These are phyloP conservation scores for Pyrenula massariospora DNA, from an alignment of 495 filamentous ascomycete genomes.

Conservation along the genomic window DNA sequence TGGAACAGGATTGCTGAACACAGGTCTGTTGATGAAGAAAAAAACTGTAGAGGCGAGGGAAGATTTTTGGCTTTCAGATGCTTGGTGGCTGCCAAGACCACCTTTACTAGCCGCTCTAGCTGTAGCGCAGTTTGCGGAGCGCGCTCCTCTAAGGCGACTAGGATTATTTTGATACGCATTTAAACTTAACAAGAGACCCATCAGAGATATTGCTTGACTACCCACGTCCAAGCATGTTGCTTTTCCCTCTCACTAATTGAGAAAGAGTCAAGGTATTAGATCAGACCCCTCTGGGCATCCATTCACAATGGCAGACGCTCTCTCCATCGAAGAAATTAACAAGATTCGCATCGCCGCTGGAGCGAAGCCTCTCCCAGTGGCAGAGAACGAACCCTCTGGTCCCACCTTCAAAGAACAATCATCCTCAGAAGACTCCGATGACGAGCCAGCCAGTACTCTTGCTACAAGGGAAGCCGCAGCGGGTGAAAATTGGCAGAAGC, in stretches of 20 bases:
- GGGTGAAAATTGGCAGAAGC: slow-evolving; percentile 61
- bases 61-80: slow-evolving; percentile 11
- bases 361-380: slow-evolving; percentile 80
- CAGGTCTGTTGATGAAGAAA: slow-evolving; percentile 58
- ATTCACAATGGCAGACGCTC: slow-evolving; percentile 59
- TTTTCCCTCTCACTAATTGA: no score
- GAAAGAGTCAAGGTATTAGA: no score
- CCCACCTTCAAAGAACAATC: slow-evolving; percentile 47
- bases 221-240: no score
- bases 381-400: slow-evolving; percentile 39
- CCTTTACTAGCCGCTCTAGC: background rate
- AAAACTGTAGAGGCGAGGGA: slow-evolving; percentile 21
- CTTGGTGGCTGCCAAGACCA: slow-evolving; percentile 5
- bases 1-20: slow-evolving; percentile 63
- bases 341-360: slow-evolving; percentile 81
- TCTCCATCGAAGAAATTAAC: slow-evolving; percentile 58
- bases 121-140: slow-evolving; percentile 1
- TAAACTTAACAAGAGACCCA: no score
- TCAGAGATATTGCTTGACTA: no score
- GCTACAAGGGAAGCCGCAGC: slow-evolving; percentile 68
- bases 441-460: slow-evolving; percentile 61
- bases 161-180: no score
- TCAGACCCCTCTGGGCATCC: background rate
- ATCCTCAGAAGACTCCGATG: slow-evolving; percentile 32
- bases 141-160: no score